phyloP scores from a whole-genome alignment of 73 alveolate genomes.

The Tetrahymena elliotti region DNA sequence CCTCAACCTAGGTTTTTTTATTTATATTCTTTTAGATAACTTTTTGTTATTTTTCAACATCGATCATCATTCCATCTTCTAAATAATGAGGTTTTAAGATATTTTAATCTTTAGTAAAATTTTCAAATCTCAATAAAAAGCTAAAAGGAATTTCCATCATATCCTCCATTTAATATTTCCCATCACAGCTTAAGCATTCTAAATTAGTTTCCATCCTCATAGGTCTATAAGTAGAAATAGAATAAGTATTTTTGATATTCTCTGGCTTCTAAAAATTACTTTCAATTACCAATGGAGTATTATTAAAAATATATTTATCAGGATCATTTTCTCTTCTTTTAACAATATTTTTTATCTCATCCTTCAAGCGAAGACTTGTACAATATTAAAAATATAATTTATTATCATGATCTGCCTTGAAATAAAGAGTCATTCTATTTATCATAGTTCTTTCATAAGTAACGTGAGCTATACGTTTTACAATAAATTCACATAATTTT shows the following conservation, averaged over 20 bases:
- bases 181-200: background rate
- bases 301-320: background rate
- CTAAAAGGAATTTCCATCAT: background rate
- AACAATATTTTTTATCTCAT: background rate
- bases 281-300: background rate
- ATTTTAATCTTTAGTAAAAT: background rate
- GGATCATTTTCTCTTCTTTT: background rate
- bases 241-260: background rate
- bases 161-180: background rate
- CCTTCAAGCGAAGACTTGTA: background rate
- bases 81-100: background rate
- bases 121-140: background rate
- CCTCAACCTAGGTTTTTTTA: background rate
- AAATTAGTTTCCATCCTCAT: background rate
- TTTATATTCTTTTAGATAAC: background rate
- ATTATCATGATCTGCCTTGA: background rate
- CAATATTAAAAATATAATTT: background rate
- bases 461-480: background rate
- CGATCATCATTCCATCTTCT: background rate
- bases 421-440: background rate
- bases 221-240: background rate
- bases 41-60: background rate
- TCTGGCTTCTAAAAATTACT: background rate
- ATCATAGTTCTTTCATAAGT: background rate
- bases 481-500: background rate